Conservation (phyloP, 768 basidiomycete genomes). For the Pisolithus marmoratus region DNA sequence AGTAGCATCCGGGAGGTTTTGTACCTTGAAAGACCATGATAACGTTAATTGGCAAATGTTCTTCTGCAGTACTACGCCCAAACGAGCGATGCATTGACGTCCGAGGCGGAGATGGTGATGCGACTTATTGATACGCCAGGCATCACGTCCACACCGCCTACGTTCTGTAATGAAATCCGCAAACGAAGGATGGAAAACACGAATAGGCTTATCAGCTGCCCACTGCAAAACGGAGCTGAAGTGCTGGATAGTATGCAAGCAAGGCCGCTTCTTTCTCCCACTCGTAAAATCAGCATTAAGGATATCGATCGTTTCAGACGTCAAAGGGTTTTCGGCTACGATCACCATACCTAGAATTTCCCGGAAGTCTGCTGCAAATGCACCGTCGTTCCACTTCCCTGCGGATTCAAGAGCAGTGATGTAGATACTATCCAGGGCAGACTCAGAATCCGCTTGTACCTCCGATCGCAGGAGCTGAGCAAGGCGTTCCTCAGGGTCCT, state of each 20-base stretch:
- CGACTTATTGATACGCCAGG: slow-evolving; percentile 24
- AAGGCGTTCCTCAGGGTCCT: slow-evolving; percentile 27
- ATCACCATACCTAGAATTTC: slow-evolving; percentile 27
- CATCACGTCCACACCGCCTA: slow-evolving; percentile 22
- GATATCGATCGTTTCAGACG: slow-evolving; percentile 19
- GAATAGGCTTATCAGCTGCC: slow-evolving; percentile 22
- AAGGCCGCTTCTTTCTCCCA: slow-evolving; percentile 15
- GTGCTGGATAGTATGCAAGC: slow-evolving; percentile 25
- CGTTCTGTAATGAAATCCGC: slow-evolving; percentile 28
- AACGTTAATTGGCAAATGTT: slow-evolving; percentile 20
- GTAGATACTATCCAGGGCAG: slow-evolving; percentile 25
- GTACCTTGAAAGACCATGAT: slow-evolving; percentile 12
- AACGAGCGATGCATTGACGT: slow-evolving; percentile 16
- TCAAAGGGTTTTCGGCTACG: slow-evolving; percentile 25
- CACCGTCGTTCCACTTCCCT: slow-evolving; percentile 25
- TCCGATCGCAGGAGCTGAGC: slow-evolving; percentile 15
- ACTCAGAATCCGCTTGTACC: slow-evolving; percentile 21
- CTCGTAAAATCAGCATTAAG: slow-evolving; percentile 13
- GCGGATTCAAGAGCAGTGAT: slow-evolving; percentile 26
- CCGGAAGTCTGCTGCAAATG: slow-evolving; percentile 25
- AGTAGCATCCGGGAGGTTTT: slow-evolving; percentile 20
- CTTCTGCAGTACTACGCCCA: slow-evolving; percentile 16
- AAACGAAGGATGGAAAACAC: slow-evolving; percentile 29
- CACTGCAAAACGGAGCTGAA: slow-evolving; percentile 23
- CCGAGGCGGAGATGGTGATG: slow-evolving; percentile 19